These are phyloP conservation scores for Hypoxylon sp. DNA, from an alignment of 2,329 filamentous ascomycete genomes.

Conservation along the genomic window DNA sequence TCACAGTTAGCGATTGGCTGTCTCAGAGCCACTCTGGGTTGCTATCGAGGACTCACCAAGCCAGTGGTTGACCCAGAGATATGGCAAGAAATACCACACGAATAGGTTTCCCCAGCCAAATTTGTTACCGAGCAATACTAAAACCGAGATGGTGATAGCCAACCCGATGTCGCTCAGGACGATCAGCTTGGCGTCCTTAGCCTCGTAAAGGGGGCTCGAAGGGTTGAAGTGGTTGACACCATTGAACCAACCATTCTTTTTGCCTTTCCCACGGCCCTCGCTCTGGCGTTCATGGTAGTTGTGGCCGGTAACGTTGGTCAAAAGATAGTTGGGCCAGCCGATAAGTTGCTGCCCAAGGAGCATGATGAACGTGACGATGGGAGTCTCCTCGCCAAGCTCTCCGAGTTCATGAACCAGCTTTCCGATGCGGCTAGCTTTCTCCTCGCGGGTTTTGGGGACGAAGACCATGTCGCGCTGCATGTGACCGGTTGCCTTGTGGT, in stretches of 20 bases:
- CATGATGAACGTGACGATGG: slow-evolving; percentile 81
- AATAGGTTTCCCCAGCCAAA: slow-evolving; percentile 90
- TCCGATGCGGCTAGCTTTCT: slow-evolving; percentile 83
- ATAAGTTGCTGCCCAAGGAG: slow-evolving; percentile 88
- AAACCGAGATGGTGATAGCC: slow-evolving; percentile 70
- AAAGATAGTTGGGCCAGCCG: slow-evolving; percentile 93
- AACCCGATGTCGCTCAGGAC: slow-evolving; percentile 88
- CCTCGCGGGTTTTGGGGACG: slow-evolving; percentile 89
- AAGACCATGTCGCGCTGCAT: slow-evolving; percentile 99
- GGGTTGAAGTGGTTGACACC: slow-evolving; percentile 98
- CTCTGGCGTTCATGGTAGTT: slow-evolving; percentile 91
- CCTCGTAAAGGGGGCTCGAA: slow-evolving; percentile 89
- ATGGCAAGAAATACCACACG: slow-evolving; percentile 96
- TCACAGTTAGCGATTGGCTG: slow-evolving; percentile 49
- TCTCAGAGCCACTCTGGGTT: slow-evolving; percentile 3
- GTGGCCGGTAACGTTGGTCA: slow-evolving; percentile 95
- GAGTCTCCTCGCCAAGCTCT: slow-evolving; percentile 95
- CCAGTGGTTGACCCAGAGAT: slow-evolving; percentile 99
- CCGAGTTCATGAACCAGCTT: slow-evolving; percentile 83
- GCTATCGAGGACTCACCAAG: slow-evolving; percentile 77
- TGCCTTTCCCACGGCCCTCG: slow-evolving; percentile 94
- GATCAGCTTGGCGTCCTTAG: slow-evolving; percentile 90
- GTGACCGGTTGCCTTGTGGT: slow-evolving; percentile 99
- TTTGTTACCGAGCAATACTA: slow-evolving; percentile 79
- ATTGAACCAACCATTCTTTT: slow-evolving; percentile 82